A percentile compares a stretch with the other conserved stretches of the same genome.
These are phyloP conservation scores for Petunia axillaris DNA, from an alignment of 257 asterid genomes.

Conservation along the genomic window DNA sequence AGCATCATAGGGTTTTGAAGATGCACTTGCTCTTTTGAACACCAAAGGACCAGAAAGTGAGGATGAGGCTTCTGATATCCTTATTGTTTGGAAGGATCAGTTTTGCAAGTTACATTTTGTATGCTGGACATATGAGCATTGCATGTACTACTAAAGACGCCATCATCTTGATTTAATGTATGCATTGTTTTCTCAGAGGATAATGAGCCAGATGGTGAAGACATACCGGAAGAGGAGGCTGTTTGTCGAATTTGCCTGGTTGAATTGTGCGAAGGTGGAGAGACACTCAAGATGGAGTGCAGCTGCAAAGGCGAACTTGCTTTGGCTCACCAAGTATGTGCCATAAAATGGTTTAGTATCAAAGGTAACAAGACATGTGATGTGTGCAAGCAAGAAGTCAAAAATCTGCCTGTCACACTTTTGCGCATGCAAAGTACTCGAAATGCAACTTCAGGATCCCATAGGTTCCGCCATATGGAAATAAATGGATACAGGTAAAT, in stretches of 20 bases:
- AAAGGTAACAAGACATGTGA: conserved; percentile 95
- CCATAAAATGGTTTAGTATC: conserved; percentile 85
- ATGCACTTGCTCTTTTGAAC: not conserved
- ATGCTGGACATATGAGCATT: not conserved
- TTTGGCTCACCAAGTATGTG: conserved; percentile 91
- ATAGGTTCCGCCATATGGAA: conserved; percentile 44
- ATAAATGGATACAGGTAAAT: conserved; percentile 77
- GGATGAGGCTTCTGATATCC: not conserved
- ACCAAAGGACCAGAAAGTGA: not conserved
- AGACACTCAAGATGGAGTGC: conserved; percentile 91
- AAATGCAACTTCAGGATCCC: conserved; percentile 35
- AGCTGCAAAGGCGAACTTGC: conserved; percentile 96
- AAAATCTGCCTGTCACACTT: conserved; percentile 84
- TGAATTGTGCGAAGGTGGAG: conserved; percentile 90
- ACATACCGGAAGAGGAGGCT: conserved; percentile 87
- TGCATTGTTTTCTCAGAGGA: conserved; percentile 43
- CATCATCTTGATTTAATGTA: conserved; percentile 15
- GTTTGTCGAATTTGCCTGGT: conserved; percentile 90
- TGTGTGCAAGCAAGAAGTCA: conserved; percentile 86
- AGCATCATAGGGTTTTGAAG: not conserved
- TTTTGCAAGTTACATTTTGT: not conserved
- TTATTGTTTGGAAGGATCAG: not conserved
- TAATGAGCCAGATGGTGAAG: conserved; percentile 63
- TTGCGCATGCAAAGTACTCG: conserved; percentile 64
- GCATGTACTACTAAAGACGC: not conserved